Percentiles rank a stretch among this genome's conserved stretches.
These are phyloP conservation scores for Echium plantagineum DNA, from an alignment of 257 asterid genomes.

Conservation along the genomic window DNA sequence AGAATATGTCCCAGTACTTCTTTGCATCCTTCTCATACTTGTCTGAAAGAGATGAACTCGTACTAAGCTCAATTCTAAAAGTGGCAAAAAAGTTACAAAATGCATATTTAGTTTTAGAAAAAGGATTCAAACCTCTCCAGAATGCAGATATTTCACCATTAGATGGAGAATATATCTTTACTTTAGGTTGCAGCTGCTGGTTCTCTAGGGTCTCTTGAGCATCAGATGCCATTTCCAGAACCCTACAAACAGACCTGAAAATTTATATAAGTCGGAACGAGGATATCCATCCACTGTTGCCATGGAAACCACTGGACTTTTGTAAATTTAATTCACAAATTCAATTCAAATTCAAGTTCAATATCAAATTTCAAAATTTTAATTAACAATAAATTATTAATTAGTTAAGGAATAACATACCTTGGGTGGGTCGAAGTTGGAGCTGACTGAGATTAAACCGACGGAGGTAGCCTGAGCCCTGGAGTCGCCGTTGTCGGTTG, in stretches of 20 bases:
- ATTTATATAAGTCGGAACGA: no score
- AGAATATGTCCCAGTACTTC: constrained; percentile 91
- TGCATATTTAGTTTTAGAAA: constrained; percentile 6
- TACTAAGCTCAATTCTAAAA: not conserved
- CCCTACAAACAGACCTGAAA: not conserved
- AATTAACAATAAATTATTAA: no score
- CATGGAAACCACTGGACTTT: no score
- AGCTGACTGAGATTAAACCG: no score
- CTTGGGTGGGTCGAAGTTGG: no score
- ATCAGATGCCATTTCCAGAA: constrained; percentile 14
- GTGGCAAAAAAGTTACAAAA: constrained; percentile 3
- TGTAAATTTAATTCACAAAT: no score
- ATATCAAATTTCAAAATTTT: no score
- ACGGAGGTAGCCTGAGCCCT: no score
- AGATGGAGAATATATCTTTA: constrained; percentile 64
- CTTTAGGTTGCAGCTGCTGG: constrained; percentile 32
- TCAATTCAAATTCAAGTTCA: no score
- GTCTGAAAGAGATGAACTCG: constrained; percentile 27
- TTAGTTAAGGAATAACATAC: no score
- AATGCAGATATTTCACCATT: constrained; percentile 78
- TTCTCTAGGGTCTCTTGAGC: constrained; percentile 14
- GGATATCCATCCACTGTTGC: no score
- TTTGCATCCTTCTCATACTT: constrained; percentile 90
- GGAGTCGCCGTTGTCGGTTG: no score
- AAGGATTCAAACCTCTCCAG: constrained; percentile 53